Percentiles rank a stretch among this genome's conserved stretches.
phyloP scores from a whole-genome alignment of 2,329 filamentous ascomycete species.

The Fusarium agapanthi region DNA sequence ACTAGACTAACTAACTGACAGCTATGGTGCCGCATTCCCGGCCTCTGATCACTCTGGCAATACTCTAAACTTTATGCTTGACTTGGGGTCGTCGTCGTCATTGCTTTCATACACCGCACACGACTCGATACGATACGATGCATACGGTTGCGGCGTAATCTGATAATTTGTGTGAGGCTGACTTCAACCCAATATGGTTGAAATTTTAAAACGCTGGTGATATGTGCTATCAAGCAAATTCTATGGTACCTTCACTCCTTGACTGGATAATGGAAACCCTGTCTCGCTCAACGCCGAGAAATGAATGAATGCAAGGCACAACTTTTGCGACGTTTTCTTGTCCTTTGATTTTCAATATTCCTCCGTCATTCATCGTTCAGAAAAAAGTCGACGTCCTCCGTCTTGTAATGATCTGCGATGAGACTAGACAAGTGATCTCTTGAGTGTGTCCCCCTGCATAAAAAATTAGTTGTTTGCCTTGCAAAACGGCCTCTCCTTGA shows the following conservation, averaged over 20 bases:
- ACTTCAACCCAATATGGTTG: background rate
- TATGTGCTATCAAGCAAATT: conserved; percentile 18
- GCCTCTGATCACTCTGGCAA: background rate
- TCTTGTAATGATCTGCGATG: conserved; percentile 78
- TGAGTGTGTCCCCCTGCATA: conserved; percentile 68
- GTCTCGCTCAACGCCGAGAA: conserved; percentile 29
- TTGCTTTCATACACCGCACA: conserved; percentile 2
- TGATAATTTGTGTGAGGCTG: background rate
- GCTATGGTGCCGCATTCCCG: conserved; percentile 14
- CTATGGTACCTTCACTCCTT: conserved; percentile 26
- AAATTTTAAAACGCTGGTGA: conserved; percentile 4
- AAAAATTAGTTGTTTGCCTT: background rate
- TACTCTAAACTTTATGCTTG: conserved; percentile 21
- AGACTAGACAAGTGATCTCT: conserved; percentile 78
- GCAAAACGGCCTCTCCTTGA: conserved; percentile 23
- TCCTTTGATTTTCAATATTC: conserved; percentile 7
- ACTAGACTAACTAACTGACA: background rate
- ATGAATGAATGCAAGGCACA: conserved; percentile 18
- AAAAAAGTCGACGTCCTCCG: conserved; percentile 73
- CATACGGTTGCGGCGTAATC: background rate
- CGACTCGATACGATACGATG: background rate
- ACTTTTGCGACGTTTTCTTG: conserved; percentile 29
- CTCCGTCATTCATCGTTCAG: conserved; percentile 48
- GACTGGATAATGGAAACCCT: conserved; percentile 10
- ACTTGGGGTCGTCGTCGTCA: background rate